These are phyloP conservation scores for Neotropicomus parvogracilis DNA, from an alignment of 1,284 basidiomycete genomes.

Conservation along the genomic window DNA sequence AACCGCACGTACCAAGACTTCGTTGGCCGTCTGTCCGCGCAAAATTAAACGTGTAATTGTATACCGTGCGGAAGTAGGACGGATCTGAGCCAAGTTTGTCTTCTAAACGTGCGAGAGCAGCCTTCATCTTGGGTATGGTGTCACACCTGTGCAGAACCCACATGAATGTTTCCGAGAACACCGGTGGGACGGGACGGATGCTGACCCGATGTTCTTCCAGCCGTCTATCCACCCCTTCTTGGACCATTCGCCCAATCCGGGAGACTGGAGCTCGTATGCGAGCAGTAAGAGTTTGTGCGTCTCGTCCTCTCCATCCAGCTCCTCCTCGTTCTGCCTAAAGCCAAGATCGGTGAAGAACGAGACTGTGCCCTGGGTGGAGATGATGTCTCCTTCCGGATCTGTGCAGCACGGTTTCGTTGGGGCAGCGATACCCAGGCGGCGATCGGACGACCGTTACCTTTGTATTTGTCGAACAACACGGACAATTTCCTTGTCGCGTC, in stretches of 20 bases:
- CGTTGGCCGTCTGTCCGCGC: conserved; percentile 74
- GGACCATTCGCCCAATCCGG: conserved; percentile 72
- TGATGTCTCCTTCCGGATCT: conserved; percentile 60
- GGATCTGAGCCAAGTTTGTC: conserved; percentile 65
- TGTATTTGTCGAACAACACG: conserved; percentile 73
- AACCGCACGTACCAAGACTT: conserved; percentile 53
- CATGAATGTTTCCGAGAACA: conserved; percentile 8
- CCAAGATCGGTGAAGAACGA: conserved; percentile 47
- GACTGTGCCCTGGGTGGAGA: conserved; percentile 73
- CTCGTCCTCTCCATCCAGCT: conserved; percentile 68
- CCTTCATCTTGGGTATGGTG: conserved; percentile 65
- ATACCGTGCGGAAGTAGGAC: conserved; percentile 82
- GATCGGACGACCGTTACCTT: conserved; percentile 46
- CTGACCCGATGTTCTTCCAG: conserved; percentile 69
- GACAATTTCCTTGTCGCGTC: conserved; percentile 54
- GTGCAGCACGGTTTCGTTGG: background rate
- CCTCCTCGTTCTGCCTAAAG: conserved; percentile 37
- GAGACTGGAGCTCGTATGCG: conserved; percentile 74
- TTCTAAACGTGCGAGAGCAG: conserved; percentile 55
- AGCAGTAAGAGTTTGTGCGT: conserved; percentile 68
- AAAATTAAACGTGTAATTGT: conserved; percentile 87
- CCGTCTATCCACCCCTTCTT: conserved; percentile 77
- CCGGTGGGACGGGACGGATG: conserved; percentile 11
- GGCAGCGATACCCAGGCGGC: no score
- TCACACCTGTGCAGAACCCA: conserved; percentile 55